Percentiles rank a stretch among this genome's conserved stretches.
Conservation (phyloP, 2,329 filamentous ascomycete genomes). For the Zarea fungicola region DNA sequence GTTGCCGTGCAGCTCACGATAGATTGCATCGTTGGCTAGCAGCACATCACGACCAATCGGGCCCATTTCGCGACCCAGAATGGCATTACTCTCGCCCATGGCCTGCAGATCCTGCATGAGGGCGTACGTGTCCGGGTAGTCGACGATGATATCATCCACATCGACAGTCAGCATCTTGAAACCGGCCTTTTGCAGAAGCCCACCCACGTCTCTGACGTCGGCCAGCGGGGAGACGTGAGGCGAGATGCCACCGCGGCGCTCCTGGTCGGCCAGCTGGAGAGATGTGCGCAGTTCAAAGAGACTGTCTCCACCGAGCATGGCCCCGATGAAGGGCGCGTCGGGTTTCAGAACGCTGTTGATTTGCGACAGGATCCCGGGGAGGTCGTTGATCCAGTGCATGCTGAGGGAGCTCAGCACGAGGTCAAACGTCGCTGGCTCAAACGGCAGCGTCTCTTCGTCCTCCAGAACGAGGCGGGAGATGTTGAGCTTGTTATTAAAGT, state of each 20-base stretch:
- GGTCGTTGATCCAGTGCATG: slow-evolving; percentile 96
- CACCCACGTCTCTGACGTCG: slow-evolving; percentile 86
- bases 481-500: slow-evolving; percentile 69
- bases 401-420: slow-evolving; percentile 84
- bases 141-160: slow-evolving; percentile 93
- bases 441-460: slow-evolving; percentile 71
- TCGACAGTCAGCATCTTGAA: slow-evolving; percentile 97
- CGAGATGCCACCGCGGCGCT: slow-evolving; percentile 84
- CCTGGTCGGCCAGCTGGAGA: slow-evolving; percentile 85
- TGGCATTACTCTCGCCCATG: slow-evolving; percentile 93
- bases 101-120: slow-evolving; percentile 91
- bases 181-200: slow-evolving; percentile 76
- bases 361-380: slow-evolving; percentile 77
- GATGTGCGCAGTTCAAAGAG: slow-evolving; percentile 91
- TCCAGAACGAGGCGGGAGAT: slow-evolving; percentile 71
- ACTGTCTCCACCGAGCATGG: slow-evolving; percentile 94
- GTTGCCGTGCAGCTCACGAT: slow-evolving; percentile 80
- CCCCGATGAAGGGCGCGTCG: slow-evolving; percentile 85
- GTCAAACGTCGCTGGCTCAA: slow-evolving; percentile 72
- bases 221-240: slow-evolving; percentile 88
- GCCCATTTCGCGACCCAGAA: slow-evolving; percentile 77
- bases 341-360: slow-evolving; percentile 86
- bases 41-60: slow-evolving; percentile 76
- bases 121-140: slow-evolving; percentile 84
- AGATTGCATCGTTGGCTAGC: slow-evolving; percentile 83